Conservation (phyloP, 2,329 filamentous ascomycete genomes). For the Phoma herbarum region DNA sequence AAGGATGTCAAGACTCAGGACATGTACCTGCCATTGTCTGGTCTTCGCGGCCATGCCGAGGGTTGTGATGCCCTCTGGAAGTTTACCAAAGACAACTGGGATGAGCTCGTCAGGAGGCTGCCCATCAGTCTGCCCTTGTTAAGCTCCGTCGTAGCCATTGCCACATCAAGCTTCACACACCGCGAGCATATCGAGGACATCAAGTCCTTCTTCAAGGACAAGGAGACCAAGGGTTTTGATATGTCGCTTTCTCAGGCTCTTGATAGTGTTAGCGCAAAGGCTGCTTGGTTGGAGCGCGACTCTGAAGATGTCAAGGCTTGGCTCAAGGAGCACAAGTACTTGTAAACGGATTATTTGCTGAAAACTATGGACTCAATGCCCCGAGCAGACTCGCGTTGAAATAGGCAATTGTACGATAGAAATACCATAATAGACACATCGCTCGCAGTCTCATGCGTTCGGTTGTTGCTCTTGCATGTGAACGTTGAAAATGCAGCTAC, state of each 20-base stretch:
- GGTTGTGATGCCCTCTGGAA: conserved; percentile 82
- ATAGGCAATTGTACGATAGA: conserved; percentile 15
- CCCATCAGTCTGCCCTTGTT: conserved; percentile 89
- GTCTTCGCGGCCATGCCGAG: conserved; percentile 77
- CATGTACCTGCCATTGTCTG: conserved; percentile 86
- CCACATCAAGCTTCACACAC: conserved; percentile 81
- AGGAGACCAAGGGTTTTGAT: conserved; percentile 88
- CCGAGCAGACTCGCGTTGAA: neutral
- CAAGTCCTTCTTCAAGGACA: conserved; percentile 79
- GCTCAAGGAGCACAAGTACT: conserved; percentile 72
- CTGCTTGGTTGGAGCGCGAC: conserved; percentile 81
- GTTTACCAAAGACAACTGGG: conserved; percentile 91
- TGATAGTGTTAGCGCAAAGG: conserved; percentile 85
- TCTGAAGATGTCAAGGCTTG: conserved; percentile 76
- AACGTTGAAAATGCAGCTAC: conserved; percentile 2
- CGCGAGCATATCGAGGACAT: conserved; percentile 78
- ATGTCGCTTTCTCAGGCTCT: conserved; percentile 88
- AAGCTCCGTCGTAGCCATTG: conserved; percentile 82
- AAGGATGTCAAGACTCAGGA: conserved; percentile 93
- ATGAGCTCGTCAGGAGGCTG: conserved; percentile 79
- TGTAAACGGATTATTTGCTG: conserved; percentile 38
- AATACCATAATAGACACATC: conserved; percentile 18
- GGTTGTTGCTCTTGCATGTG: conserved; percentile 11
- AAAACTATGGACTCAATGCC: neutral
- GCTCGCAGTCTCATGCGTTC: conserved; percentile 1